Conservation (phyloP, 306 rosid genomes). For the Abrus pulchellus region DNA sequence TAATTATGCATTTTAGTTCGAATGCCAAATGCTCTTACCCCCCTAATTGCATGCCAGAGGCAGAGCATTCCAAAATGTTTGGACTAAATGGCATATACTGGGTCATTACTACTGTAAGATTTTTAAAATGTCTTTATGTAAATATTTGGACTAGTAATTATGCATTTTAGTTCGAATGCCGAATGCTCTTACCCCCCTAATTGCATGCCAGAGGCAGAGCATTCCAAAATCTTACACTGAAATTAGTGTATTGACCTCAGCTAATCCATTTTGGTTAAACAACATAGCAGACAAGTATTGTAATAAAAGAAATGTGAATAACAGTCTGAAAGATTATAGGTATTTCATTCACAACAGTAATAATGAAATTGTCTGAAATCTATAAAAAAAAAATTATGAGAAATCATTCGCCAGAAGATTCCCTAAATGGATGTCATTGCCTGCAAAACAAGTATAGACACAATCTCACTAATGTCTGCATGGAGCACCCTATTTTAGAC, state of each 20-base stretch:
- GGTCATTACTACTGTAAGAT: slow-evolving; percentile 20
- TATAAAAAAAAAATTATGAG: slow-evolving; percentile 21
- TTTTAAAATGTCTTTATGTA: not conserved
- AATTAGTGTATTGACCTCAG: slow-evolving; percentile 22
- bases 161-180: not conserved
- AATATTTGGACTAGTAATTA: not conserved
- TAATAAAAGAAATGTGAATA: slow-evolving; percentile 9
- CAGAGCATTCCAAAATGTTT: not conserved
- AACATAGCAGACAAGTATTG: not conserved
- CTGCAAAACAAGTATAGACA: slow-evolving; percentile 9
- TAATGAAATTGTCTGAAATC: slow-evolving; percentile 1
- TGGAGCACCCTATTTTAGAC: slow-evolving; percentile 19
- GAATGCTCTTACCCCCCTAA: slow-evolving; percentile 16
- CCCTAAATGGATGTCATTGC: slow-evolving; percentile 3
- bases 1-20: not conserved
- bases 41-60: not conserved
- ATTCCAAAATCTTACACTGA: slow-evolving; percentile 7
- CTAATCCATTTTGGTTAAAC: slow-evolving; percentile 4
- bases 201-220: not conserved
- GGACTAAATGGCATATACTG: slow-evolving; percentile 17
- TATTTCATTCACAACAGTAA: slow-evolving; percentile 12
- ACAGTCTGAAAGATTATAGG: not conserved
- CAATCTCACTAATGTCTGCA: slow-evolving; percentile 24
- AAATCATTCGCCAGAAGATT: slow-evolving; percentile 17
- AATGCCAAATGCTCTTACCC: slow-evolving; percentile 19